These are phyloP conservation scores for Hypoxylon sp. DNA, from an alignment of 2,329 filamentous ascomycete species.

Conservation along the genomic window DNA sequence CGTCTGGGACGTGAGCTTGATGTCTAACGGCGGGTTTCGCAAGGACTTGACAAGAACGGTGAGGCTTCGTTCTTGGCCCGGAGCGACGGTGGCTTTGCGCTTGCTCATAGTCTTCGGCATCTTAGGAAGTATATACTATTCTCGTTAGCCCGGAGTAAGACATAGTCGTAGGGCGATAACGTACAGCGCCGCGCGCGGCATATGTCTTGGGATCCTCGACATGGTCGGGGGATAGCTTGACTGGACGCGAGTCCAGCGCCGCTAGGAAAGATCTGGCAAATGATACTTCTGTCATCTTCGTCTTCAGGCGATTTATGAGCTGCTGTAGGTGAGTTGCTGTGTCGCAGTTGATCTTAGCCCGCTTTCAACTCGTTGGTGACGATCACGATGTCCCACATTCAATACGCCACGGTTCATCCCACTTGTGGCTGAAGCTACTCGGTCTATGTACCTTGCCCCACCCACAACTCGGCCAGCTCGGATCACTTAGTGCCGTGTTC, in stretches of 20 bases:
- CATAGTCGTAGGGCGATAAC: constrained; percentile 51
- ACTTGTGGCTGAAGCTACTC: constrained; percentile 49
- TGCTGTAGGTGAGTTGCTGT: constrained; percentile 23
- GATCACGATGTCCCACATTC: constrained; percentile 38
- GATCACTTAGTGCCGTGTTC: constrained; percentile 1
- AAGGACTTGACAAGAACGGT: constrained; percentile 80
- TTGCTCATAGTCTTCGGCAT: constrained; percentile 71
- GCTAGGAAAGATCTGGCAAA: constrained; percentile 90
- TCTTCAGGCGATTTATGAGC: neutral
- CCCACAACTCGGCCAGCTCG: neutral
- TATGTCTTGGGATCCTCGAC: constrained; percentile 87
- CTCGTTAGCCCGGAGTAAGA: constrained; percentile 28
- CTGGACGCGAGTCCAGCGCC: constrained; percentile 81
- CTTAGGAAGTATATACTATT: constrained; percentile 79
- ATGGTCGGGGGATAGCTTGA: constrained; percentile 90
- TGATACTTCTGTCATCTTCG: constrained; percentile 81
- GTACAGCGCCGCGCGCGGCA: constrained; percentile 81
- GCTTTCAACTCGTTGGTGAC: constrained; percentile 32
- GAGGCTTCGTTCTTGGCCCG: constrained; percentile 67
- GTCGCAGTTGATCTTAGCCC: constrained; percentile 19
- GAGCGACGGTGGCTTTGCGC: constrained; percentile 61
- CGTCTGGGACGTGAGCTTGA: constrained; percentile 74
- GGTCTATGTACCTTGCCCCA: constrained; percentile 1
- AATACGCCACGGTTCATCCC: constrained; percentile 42
- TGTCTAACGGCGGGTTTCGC: constrained; percentile 79